A percentile compares a stretch with the other conserved stretches of the same genome.
These are phyloP conservation scores for Trichoderma sp. DNA, from an alignment of 2,329 filamentous ascomycete genomes.

Conservation along the genomic window DNA sequence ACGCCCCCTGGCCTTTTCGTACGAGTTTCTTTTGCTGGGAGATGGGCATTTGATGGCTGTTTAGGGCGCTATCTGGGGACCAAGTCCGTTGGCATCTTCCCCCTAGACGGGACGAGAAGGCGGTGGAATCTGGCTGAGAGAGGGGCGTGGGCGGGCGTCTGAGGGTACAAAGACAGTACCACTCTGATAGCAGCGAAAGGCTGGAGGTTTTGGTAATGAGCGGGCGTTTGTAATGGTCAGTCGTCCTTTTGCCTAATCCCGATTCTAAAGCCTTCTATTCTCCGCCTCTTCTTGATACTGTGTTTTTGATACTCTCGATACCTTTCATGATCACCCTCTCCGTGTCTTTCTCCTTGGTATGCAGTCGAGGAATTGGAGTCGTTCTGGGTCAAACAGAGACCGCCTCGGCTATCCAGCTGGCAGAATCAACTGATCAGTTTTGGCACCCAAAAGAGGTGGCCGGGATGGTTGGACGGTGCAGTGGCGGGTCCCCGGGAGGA, in stretches of 20 bases:
- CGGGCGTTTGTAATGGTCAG: too few relatives aligned
- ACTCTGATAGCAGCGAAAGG: too few relatives aligned
- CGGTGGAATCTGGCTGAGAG: constrained; percentile 3
- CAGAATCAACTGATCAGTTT: constrained; percentile 9
- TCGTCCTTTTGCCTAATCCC: too few relatives aligned
- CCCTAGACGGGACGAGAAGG: neutral
- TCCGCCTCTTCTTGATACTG: too few relatives aligned
- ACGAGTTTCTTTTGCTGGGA: too few relatives aligned
- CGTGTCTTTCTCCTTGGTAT: too few relatives aligned
- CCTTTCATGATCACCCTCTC: too few relatives aligned
- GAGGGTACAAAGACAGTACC: neutral
- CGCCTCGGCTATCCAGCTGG: neutral
- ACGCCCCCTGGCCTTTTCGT: too few relatives aligned
- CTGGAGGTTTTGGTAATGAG: too few relatives aligned
- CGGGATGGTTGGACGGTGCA: neutral
- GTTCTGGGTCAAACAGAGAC: neutral
- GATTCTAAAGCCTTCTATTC: too few relatives aligned
- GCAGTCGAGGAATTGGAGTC: neutral
- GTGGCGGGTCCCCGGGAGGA: constrained; percentile 1
- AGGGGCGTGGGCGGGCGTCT: constrained; percentile 1
- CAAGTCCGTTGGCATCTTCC: neutral
- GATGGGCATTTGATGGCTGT: neutral
- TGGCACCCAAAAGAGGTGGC: neutral
- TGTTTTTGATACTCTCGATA: too few relatives aligned
- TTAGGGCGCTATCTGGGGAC: neutral